Evolutionary conservation across 164 flowering plant genomes (phyloP), one percentile per base, ranked within the genome.

Genomic region (Buxus sempervirens): DNA sequence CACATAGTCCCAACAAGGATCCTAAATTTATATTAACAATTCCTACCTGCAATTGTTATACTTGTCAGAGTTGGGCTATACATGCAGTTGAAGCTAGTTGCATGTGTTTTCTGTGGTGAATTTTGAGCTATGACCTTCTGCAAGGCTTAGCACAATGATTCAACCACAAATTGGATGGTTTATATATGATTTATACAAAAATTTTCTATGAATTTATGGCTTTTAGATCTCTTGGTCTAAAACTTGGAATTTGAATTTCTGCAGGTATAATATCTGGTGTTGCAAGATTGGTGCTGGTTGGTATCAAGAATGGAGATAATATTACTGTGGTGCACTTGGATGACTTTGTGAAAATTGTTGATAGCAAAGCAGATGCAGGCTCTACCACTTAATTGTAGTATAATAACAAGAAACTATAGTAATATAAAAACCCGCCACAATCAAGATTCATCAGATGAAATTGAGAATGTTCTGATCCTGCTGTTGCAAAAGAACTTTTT

Each of bases 211-310:
- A 45, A 10, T 45, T 4, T 45, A 45, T 45, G 51, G 18, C 18
- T 45, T 45, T 10, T 10, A 45, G 51, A 45, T 10, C 5, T 45
- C 18, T 24, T 26, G 8, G 8, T 58, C 41, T 27, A 24, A 21
- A 58, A 26, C 18, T 26, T 26, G 16, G 7, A 1, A 58, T 58
- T 32, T 58, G 3, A 26, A 14, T n/a, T 41, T 3, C 53, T 71
- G 38, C 48, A 74, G 77, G 77, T 21, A 74, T 74, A 65, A 63
- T 74, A 28, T 64, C 70, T 32, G 77, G 77, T 6, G 55, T 74
- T 60, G 77, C 73, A 27, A 70, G 70, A 9, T 60, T 70, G 3
- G 73, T 74, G 42, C 60, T 74, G 56, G 73, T 74, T 27, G 77
- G 66, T 25, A 55, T 74, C 62, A 70, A 74, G 65, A 66, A 60